These are phyloP conservation scores for Byssothecium circinans DNA, from an alignment of 2,329 filamentous ascomycete genomes.

Conservation along the genomic window DNA sequence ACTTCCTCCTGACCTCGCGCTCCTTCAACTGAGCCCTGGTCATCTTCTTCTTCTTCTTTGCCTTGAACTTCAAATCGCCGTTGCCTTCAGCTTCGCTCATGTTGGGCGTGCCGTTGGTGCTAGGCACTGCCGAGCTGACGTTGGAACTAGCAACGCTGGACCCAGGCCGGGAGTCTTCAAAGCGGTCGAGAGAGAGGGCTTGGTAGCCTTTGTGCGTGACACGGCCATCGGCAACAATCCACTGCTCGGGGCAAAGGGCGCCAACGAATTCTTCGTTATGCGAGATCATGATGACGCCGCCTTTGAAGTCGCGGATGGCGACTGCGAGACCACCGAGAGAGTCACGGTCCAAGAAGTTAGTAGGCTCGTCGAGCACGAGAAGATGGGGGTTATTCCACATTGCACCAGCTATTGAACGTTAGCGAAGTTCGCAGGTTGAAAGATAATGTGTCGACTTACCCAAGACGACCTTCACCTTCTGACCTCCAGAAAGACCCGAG, in stretches of 20 bases:
- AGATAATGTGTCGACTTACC: constrained; percentile 45
- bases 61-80: constrained; percentile 81
- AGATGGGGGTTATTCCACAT: constrained; percentile 99
- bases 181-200: constrained; percentile 75
- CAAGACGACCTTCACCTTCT: constrained; percentile 98
- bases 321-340: constrained; percentile 96
- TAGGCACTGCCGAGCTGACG: constrained; percentile 40
- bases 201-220: constrained; percentile 81
- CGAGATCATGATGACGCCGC: constrained; percentile 98
- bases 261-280: constrained; percentile 99
- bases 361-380: constrained; percentile 95
- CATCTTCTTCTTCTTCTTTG: constrained; percentile 98
- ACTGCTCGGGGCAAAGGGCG: constrained; percentile 92
- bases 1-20: constrained; percentile 78
- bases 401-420: constrained; percentile 63
- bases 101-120: constrained; percentile 62
- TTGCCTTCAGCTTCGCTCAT: constrained; percentile 85
- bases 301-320: constrained; percentile 96
- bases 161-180: constrained; percentile 77
- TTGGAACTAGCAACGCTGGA: constrained; percentile 56
- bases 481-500: constrained; percentile 89
- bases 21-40: constrained; percentile 97
- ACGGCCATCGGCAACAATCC: constrained; percentile 86
- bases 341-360: constrained; percentile 98
- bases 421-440: constrained; percentile 4